Percentiles rank a stretch among this genome's conserved stretches.
Evolutionary conservation across 257 asterid species (phyloP).

Genomic region (Solanum chilense): DNA sequence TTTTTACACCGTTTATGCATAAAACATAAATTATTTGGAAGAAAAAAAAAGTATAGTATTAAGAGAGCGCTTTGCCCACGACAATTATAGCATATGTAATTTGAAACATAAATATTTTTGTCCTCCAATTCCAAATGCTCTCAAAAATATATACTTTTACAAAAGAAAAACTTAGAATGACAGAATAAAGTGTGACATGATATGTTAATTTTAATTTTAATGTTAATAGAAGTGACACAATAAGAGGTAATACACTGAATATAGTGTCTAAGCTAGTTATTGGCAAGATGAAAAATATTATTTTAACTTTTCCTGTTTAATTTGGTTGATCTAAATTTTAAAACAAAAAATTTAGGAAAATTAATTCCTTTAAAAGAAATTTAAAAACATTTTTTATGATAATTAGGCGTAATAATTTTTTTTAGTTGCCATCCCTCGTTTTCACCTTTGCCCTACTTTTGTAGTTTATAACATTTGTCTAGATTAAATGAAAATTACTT

Average conservation of each 20-base stretch:
- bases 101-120: neutral
- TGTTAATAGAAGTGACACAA: neutral
- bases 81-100: neutral
- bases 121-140: neutral
- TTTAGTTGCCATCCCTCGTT: neutral
- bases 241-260: neutral
- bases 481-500: neutral
- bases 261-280: neutral
- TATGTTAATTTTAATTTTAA: neutral
- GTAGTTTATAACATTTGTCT: neutral
- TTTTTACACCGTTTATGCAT: neutral
- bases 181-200: neutral
- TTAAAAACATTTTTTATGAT: neutral
- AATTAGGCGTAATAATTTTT: no score
- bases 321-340: neutral
- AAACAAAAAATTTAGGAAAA: neutral
- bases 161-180: neutral
- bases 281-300: neutral
- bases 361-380: neutral
- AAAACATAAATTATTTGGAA: neutral
- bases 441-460: neutral
- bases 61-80: neutral
- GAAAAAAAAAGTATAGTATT: neutral
- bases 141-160: neutral
- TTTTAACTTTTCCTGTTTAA: neutral